A percentile compares a stretch with the other conserved stretches of the same genome.
Conservation (phyloP, 257 asterid species). For the Verbena officinalis region DNA sequence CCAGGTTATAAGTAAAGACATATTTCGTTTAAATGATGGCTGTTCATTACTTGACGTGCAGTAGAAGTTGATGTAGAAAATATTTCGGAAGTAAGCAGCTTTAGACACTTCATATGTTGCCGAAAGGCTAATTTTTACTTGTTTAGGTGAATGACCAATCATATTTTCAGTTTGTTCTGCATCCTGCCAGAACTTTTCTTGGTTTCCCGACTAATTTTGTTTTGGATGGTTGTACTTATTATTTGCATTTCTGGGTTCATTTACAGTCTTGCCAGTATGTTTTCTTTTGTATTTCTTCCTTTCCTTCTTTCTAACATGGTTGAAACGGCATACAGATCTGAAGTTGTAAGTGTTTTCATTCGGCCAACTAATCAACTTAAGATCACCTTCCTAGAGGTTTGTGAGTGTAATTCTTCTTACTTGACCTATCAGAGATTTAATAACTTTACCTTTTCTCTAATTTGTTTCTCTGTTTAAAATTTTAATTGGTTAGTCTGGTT, state of each 20-base stretch:
- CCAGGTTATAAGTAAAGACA: conserved; percentile 7
- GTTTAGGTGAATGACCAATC: neutral
- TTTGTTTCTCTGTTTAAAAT: conserved; percentile 6
- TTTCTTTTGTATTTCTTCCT: no score
- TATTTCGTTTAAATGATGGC: neutral
- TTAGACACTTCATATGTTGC: neutral
- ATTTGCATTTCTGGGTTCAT: conserved; percentile 12
- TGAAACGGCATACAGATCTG: conserved; percentile 66
- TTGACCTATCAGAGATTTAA: conserved; percentile 23
- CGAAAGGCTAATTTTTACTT: conserved; percentile 6
- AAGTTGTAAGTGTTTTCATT: conserved; percentile 79
- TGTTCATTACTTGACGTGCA: conserved; percentile 6
- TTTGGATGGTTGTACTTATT: neutral
- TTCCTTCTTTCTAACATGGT: conserved; percentile 23
- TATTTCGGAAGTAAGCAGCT: neutral
- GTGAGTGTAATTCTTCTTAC: conserved; percentile 38
- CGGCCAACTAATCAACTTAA: conserved; percentile 85
- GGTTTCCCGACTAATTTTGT: neutral
- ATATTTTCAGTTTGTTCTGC: neutral
- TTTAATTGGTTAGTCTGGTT: conserved; percentile 15
- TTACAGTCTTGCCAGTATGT: neutral
- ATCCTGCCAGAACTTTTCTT: neutral
- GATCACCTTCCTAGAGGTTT: conserved; percentile 95
- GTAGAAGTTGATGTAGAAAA: neutral
- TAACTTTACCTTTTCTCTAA: neutral